Base-by-base conservation (phyloP, 495 filamentous ascomycete species). In the Hypoxylon fuscum region DNA sequence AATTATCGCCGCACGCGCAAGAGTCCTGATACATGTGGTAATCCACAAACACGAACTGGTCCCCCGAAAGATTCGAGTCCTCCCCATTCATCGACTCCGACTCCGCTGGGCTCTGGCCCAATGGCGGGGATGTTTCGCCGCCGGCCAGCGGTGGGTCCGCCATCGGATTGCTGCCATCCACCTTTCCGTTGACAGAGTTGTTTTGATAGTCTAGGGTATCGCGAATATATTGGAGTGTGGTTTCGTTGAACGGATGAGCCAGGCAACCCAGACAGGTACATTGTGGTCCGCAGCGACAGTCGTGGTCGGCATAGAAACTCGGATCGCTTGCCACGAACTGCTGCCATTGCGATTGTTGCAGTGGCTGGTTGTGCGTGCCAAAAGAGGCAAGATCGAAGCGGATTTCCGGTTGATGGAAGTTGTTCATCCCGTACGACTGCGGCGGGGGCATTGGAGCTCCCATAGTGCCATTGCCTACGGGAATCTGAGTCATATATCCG, bases 261-360 rank as follows among this genome's bases (percentile, higher is more conserved):
- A 83, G 72, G 65, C 90, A 93, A 17, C 85, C 88, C 20, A 90
- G 64, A 62, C 90, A 93, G 55, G 88, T 76, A 63, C 90, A 93
- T 0, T 77, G 77, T 44, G 87, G 77, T 59, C 92, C 85, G 69
- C 92, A 88, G 64, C 74, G 67, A 72, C 90, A 88, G 45, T 84
- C 73, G 56, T 89, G 78, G 23, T 69, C 73, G 6, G 69, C 69
- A 32, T 72, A 69, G 3, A 59, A 48, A 27, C 15, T 31, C 2
- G 34, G 27, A 14, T 35, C 41, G 35, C 53, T 65, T 21, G 35
- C 55, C 62, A 68, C 62, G 27, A 65, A 66, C 50, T 77, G 69
- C 25, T 74, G 52, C 76, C 76, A 81, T 15, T 76, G 76, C 0
- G 61, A 59, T 7, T 74, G 76, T 50, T 79, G 74, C 0, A 80